Conservation (phyloP, 352 stramenopile species). For the Phytophthora colocasiae region DNA sequence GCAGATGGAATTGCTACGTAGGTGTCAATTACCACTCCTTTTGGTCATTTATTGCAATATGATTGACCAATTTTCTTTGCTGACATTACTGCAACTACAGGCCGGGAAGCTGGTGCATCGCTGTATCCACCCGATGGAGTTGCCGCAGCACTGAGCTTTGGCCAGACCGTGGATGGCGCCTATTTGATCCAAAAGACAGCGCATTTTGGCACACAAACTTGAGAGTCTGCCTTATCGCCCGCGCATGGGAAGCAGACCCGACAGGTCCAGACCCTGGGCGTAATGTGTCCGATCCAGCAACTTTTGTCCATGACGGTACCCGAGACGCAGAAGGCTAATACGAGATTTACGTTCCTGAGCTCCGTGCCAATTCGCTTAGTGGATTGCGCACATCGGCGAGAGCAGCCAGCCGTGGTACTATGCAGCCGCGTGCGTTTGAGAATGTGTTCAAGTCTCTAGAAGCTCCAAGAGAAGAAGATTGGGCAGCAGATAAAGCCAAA, state of each 20-base stretch:
- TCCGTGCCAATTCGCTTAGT: constrained; percentile 64
- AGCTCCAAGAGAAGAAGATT: constrained; percentile 66
- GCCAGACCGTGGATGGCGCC: constrained; percentile 56
- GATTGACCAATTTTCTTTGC: constrained; percentile 1
- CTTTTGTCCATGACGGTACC: constrained; percentile 75
- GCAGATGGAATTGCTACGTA: constrained; percentile 78
- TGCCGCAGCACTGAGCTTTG: constrained; percentile 70
- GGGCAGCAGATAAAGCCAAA: constrained; percentile 59
- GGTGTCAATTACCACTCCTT: constrained; percentile 4
- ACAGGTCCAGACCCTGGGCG: constrained; percentile 27
- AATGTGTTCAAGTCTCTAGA: constrained; percentile 76
- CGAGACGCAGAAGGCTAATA: constrained; percentile 55
- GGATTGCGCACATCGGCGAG: constrained; percentile 37
- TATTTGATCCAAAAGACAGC: constrained; percentile 79
- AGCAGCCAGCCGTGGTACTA: constrained; percentile 45
- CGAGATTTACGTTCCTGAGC: constrained; percentile 73
- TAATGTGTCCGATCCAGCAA: constrained; percentile 37
- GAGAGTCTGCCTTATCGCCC: constrained; percentile 74
- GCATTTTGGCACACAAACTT: constrained; percentile 71
- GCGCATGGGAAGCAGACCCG: constrained; percentile 57
- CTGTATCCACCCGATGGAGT: constrained; percentile 69
- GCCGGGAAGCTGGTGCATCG: constrained; percentile 48
- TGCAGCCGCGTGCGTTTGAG: constrained; percentile 75
- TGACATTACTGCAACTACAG: constrained; percentile 28
- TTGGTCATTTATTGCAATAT: background rate